phyloP scores from a whole-genome alignment of 129 eudicot genomes.

The Apium graveolens region DNA sequence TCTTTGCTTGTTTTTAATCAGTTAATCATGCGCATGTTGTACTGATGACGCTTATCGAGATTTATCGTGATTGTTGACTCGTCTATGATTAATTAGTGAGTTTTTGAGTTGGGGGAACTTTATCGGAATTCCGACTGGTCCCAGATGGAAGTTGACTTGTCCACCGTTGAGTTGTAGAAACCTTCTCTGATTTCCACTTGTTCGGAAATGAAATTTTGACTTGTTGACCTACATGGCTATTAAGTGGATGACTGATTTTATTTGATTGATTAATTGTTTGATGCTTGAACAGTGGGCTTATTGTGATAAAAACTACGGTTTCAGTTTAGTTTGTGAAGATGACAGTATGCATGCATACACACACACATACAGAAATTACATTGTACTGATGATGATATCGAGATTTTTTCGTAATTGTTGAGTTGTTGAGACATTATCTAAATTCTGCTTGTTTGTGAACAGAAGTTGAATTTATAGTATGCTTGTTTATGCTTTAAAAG shows the following conservation, averaged over 20 bases:
- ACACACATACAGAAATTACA: no score
- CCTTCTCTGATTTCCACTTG: no score
- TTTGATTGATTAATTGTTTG: not conserved
- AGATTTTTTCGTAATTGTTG: no score
- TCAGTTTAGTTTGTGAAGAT: no score
- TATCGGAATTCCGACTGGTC: not conserved
- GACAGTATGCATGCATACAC: no score
- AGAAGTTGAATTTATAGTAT: not conserved
- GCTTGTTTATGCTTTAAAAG: not conserved
- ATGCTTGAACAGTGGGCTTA: not conserved
- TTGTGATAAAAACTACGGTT: no score
- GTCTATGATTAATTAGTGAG: no score
- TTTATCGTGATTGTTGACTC: not conserved
- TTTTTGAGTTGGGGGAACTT: not conserved
- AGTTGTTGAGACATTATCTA: not conserved
- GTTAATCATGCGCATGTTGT: not conserved
- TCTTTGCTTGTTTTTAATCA: not conserved
- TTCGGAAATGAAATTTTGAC: not conserved
- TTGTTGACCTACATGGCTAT: not conserved
- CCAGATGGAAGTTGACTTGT: not conserved
- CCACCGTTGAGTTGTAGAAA: not conserved
- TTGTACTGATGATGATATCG: no score
- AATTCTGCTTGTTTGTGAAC: not conserved
- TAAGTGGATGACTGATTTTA: no score
- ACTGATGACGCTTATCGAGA: not conserved